Base-by-base conservation (phyloP, 306 rosid genomes). In the Quercus variabilis region DNA sequence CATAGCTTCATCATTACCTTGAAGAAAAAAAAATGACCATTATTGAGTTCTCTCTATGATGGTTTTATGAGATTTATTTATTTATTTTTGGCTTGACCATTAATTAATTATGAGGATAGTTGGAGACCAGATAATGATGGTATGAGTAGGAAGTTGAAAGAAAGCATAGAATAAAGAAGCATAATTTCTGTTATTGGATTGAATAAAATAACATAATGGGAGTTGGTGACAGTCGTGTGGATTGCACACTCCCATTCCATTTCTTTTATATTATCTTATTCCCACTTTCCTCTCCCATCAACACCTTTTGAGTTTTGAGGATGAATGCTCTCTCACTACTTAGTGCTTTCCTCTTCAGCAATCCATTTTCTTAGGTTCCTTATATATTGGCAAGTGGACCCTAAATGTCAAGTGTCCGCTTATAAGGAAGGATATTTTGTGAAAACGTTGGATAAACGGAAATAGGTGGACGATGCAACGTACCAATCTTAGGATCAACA, bases 291-390 rank as follows among this genome's bases (percentile, higher is more conserved):
- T 56, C 79, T 78, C 10, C 0, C 73, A 64, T 31, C 72, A 9
- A 46, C n/a, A 67, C 46, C 25, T 67, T 67, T 38, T 6, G 43
- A 38, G 43, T 67, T 67, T 35, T 67, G 10, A 38, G 72, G 49
- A 67, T 67, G 51, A 33, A 67, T 30, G 52, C 23, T 71, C 33
- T 71, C 49, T 31, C 58, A 38, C 23, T 21, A 20, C 1, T n/a
- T 54, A 57, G 88, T 92, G 97, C 87, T 73, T 79, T 93, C 97
- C 87, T 88, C 87, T 88, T 87, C 94, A 89, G 81, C 91, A 87
- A 83, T 85, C 96, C 94, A 91, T 82, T 81, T 58, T 35, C 33
- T 1, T 57, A 14, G 26, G 69, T 13, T 70, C 11, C 6, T 17
- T 26, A 62, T 54, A 51, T 52, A 9, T 49, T 3, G 72, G 38